Percentiles rank a stretch among this genome's conserved stretches.
Conservation (phyloP, 805 yeast species). For the Hanseniaspora vineae region DNA sequence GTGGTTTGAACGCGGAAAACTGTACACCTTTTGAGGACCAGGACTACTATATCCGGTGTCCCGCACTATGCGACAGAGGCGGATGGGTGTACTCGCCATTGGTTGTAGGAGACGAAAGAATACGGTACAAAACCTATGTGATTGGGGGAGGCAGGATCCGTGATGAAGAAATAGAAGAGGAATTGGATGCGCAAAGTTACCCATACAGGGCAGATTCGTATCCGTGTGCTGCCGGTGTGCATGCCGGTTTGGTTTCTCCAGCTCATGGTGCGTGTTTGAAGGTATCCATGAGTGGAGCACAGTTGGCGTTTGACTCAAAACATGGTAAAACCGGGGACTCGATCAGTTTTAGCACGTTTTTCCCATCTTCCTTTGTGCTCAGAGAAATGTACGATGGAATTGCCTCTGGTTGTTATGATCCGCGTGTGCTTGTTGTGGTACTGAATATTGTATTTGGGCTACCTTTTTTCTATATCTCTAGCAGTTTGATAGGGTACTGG, state of each 20-base stretch:
- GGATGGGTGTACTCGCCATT: conserved; percentile 64
- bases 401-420: conserved; percentile 50
- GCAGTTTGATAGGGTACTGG: conserved; percentile 46
- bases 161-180: conserved; percentile 6
- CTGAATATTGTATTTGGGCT: conserved; percentile 50
- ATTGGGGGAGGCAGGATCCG: conserved; percentile 57
- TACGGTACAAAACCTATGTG: conserved; percentile 58
- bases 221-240: conserved; percentile 83
- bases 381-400: conserved; percentile 27
- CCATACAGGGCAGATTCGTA: conserved; percentile 84
- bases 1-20: conserved; percentile 58
- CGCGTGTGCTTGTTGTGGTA: conserved; percentile 41
- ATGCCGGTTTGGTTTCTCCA: conserved; percentile 69
- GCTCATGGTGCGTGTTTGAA: conserved; percentile 68
- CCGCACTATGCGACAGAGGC: conserved; percentile 73
- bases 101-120: conserved; percentile 55
- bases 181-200: conserved; percentile 25
- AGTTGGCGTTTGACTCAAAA: conserved; percentile 32
- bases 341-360: conserved; percentile 53
- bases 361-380: conserved; percentile 62
- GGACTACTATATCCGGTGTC: conserved; percentile 58
- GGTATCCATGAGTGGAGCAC: conserved; percentile 43
- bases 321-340: conserved; percentile 25
- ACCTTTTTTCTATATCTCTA: conserved; percentile 42
- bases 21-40: conserved; percentile 37